Base-by-base conservation (phyloP, 352 stramenopile species). In the Phytophthora lateralis region DNA sequence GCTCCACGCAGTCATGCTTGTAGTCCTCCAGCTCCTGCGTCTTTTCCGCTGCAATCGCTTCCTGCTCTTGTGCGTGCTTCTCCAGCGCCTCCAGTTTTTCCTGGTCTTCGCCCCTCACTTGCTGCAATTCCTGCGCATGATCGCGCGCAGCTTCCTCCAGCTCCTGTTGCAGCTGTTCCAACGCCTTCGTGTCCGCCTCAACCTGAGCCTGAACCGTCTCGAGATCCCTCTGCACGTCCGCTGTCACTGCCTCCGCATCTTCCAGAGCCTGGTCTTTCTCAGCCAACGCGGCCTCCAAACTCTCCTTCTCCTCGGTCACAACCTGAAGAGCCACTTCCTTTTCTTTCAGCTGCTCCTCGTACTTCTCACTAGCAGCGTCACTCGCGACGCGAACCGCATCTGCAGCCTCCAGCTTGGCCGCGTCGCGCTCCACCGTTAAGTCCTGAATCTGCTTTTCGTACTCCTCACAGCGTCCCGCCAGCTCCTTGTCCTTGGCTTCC, bases 1-100 rank as follows among this genome's bases (percentile, higher is more conserved):
- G 57, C 60, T 90, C 75, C 35, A 86, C 78, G 18, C 84, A 93
- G 53, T 93, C 84, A 47, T 91, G 76, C 49, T 90, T 92, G 63
- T 89, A 94, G 51, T 91, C 81, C 18, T 88, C 81, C 37, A 88
- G 65, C 21, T 85, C 76, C 42, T 86, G 78, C 14, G 62, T 78
- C 58, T 87, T 73, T 44, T 79, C 57, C 17, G 55, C 49, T 11
- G 63, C 49, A 35, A 73, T 27, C 3, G 55, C 38, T 20, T 80
- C 60, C 24, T 72, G 60, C 44, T 75, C 65, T 27, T 67, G 51
- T 32, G 58, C 53, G 15, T 64, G 61, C 18, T 59, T 66, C 37
- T 69, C 52, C 15, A 78, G 24, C 24, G 26, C 39, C 3, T 69
- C 53, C 11, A 71, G 9, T 11, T 64, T 56, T 17, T 57, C 34